These are phyloP conservation scores for Thecaphora thlaspeos DNA, from an alignment of 1,284 basidiomycete genomes.

Conservation along the genomic window DNA sequence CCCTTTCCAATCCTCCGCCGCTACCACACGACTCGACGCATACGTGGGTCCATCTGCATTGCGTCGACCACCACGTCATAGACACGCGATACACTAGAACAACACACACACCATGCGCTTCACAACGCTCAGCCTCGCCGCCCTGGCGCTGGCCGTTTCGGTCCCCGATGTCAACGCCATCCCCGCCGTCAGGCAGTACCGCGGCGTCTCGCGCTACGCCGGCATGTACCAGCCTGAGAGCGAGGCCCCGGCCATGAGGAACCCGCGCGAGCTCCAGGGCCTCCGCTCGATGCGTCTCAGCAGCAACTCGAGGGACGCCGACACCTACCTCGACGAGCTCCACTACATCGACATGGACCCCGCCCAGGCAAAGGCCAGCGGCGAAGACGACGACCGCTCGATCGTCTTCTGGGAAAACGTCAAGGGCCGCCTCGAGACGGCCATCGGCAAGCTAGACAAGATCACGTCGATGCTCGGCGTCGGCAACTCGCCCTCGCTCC, in stretches of 20 bases:
- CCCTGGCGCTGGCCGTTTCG: constrained; percentile 33
- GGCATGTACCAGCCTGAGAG: constrained; percentile 17
- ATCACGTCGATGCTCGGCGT: constrained; percentile 21
- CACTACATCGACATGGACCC: constrained; percentile 20
- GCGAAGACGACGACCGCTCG: background rate
- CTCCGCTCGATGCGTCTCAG: constrained; percentile 28
- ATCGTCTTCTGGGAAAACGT: constrained; percentile 32
- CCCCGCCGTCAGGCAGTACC: constrained; percentile 28
- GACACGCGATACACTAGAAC: too few relatives aligned
- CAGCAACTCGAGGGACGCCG: constrained; percentile 23
- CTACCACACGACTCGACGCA: too few relatives aligned
- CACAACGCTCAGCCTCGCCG: constrained; percentile 30
- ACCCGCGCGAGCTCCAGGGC: constrained; percentile 23
- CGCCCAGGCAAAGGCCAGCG: background rate
- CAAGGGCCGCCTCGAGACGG: constrained; percentile 25
- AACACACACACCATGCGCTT: constrained; percentile 16
- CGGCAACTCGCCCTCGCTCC: constrained; percentile 13
- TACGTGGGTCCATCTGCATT: too few relatives aligned
- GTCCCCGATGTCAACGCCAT: constrained; percentile 27
- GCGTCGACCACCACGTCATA: too few relatives aligned
- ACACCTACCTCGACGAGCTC: constrained; percentile 35
- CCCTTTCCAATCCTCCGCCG: too few relatives aligned
- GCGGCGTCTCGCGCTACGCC: constrained; percentile 31
- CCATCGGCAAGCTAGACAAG: constrained; percentile 25
- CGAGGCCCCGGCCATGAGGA: constrained; percentile 11